These are phyloP conservation scores for Cicer arietinum DNA, from an alignment of 306 rosid genomes.

Conservation along the genomic window DNA sequence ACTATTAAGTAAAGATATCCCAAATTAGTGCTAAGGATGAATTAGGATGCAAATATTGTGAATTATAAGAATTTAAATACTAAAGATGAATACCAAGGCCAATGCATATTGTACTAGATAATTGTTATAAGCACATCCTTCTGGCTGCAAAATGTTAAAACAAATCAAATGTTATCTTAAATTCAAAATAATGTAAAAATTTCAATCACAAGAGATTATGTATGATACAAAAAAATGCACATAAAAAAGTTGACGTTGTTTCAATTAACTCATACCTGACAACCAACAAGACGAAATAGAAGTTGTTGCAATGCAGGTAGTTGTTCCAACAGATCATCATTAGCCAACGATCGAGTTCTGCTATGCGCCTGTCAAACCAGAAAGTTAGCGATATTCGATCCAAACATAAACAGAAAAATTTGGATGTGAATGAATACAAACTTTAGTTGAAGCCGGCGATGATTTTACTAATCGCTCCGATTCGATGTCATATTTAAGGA, in stretches of 20 bases:
- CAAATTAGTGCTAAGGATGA: neutral
- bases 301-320: conserved; percentile 93
- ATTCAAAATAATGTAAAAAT: conserved; percentile 4
- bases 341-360: conserved; percentile 65
- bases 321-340: conserved; percentile 75
- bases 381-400: conserved; percentile 33
- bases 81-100: conserved; percentile 73
- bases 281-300: conserved; percentile 81
- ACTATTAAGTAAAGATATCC: conserved; percentile 1
- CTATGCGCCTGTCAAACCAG: conserved; percentile 63
- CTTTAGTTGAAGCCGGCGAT: conserved; percentile 68
- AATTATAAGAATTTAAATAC: neutral
- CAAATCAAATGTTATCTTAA: conserved; percentile 38
- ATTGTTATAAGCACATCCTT: conserved; percentile 83
- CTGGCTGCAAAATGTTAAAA: conserved; percentile 75
- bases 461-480: conserved; percentile 79
- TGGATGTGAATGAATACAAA: conserved; percentile 32
- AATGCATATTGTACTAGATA: conserved; percentile 88
- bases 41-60: neutral
- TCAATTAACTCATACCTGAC: conserved; percentile 66
- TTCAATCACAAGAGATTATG: neutral
- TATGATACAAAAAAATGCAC: neutral
- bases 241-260: conserved; percentile 4
- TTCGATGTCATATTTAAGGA: conserved; percentile 86
- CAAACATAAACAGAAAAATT: neutral